phyloP scores from a whole-genome alignment of 2,329 filamentous ascomycete genomes.

The Cordyceps javanica region DNA sequence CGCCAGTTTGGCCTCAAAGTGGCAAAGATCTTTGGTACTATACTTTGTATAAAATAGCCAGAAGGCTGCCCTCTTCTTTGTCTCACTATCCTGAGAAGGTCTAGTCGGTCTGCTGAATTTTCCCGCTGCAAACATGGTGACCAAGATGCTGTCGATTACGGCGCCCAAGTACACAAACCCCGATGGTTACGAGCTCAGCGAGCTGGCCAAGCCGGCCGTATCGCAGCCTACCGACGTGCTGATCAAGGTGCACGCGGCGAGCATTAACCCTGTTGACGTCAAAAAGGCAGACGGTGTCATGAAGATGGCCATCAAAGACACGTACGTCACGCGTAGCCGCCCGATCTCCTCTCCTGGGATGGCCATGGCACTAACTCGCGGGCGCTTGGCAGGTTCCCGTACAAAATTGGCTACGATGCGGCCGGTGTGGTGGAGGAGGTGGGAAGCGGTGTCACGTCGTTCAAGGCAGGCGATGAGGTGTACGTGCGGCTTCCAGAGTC shows the following conservation, averaged over 20 bases:
- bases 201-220: slow-evolving; percentile 19
- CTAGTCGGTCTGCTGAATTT: too few species aligned
- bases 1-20: too few species aligned
- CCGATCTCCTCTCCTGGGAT: not conserved
- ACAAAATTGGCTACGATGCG: slow-evolving; percentile 5
- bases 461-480: slow-evolving; percentile 13
- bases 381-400: slow-evolving; percentile 7
- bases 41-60: not conserved
- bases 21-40: not conserved
- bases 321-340: slow-evolving; percentile 17
- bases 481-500: slow-evolving; percentile 19
- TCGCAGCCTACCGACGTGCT: slow-evolving; percentile 20
- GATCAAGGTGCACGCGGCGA: slow-evolving; percentile 37
- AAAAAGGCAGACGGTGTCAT: slow-evolving; percentile 32
- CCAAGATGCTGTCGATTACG: slow-evolving; percentile 17
- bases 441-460: not conserved
- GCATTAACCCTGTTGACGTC: slow-evolving; percentile 40
- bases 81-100: not conserved
- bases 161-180: slow-evolving; percentile 18
- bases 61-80: not conserved
- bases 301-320: slow-evolving; percentile 26
- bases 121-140: not conserved
- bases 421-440: slow-evolving; percentile 7
- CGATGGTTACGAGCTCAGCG: slow-evolving; percentile 17
- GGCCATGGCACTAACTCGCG: not conserved